Evolutionary conservation across 371 early-diverging fungal species (phyloP).

Genomic region (Mucor plumbeus): DNA sequence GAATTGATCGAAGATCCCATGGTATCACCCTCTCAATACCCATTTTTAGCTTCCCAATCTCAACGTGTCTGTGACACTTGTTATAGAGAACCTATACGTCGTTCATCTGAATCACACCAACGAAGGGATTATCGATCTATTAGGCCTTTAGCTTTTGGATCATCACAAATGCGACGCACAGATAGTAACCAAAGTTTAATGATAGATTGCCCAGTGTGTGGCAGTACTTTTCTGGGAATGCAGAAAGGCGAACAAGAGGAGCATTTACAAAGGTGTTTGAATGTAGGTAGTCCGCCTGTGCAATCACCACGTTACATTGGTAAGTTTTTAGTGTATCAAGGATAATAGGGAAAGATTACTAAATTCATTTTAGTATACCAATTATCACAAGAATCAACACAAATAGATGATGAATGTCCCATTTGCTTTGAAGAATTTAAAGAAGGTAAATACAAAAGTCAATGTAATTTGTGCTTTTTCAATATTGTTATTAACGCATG

Average conservation of each 20-base stretch:
- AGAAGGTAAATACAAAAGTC: slow-evolving; percentile 44
- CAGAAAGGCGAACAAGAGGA: slow-evolving; percentile 57
- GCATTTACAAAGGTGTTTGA: slow-evolving; percentile 31
- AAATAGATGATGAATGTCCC: slow-evolving; percentile 78
- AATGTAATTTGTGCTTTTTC: neutral
- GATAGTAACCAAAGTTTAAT: slow-evolving; percentile 65
- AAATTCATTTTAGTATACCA: slow-evolving; percentile 48
- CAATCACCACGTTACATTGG: slow-evolving; percentile 70
- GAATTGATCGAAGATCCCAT: slow-evolving; percentile 53
- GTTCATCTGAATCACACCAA: slow-evolving; percentile 21
- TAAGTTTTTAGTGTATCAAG: slow-evolving; percentile 32
- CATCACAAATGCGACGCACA: slow-evolving; percentile 39
- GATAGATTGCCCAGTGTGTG: slow-evolving; percentile 84
- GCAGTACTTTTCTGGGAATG: slow-evolving; percentile 52
- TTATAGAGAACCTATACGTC: slow-evolving; percentile 32
- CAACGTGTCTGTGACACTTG: slow-evolving; percentile 57
- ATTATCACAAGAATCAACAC: slow-evolving; percentile 61
- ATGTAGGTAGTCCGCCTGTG: slow-evolving; percentile 46
- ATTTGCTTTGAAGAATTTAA: slow-evolving; percentile 90
- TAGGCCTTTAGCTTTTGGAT: slow-evolving; percentile 7
- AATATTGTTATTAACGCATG: neutral
- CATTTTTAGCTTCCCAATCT: slow-evolving; percentile 40
- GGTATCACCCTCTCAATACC: slow-evolving; percentile 45
- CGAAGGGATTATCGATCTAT: slow-evolving; percentile 14
- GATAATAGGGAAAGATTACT: neutral